Conservation (phyloP, 768 basidiomycete genomes). For the Psilocybe cyanescens region DNA sequence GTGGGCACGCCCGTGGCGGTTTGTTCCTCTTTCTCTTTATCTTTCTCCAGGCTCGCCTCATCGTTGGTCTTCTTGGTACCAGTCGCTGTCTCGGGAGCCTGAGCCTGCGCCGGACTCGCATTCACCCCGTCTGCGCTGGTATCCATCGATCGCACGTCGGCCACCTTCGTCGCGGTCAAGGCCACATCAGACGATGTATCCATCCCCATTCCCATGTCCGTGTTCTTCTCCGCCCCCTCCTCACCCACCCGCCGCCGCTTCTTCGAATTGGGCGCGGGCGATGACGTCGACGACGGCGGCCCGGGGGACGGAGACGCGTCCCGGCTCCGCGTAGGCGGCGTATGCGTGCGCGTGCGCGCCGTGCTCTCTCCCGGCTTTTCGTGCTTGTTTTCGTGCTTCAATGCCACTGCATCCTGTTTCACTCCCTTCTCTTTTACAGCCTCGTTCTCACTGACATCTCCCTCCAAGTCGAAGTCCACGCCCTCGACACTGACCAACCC, state of each 20-base stretch:
- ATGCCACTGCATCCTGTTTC: too few species aligned
- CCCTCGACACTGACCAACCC: conserved; percentile 38
- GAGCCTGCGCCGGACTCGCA: too few species aligned
- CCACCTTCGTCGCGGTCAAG: too few species aligned
- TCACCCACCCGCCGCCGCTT: conserved; percentile 7
- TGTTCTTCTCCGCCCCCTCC: not conserved
- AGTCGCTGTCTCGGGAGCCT: not conserved
- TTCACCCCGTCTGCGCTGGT: too few species aligned
- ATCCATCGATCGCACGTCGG: too few species aligned
- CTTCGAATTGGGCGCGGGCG: not conserved
- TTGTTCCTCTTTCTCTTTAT: conserved; percentile 5
- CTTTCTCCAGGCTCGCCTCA: not conserved
- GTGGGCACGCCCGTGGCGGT: conserved; percentile 14
- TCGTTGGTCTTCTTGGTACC: not conserved
- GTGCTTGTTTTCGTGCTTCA: not conserved
- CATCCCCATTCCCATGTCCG: not conserved
- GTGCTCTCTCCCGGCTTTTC: not conserved
- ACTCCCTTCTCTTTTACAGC: not conserved
- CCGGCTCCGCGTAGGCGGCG: not conserved
- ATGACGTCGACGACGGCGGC: not conserved
- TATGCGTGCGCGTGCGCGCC: not conserved
- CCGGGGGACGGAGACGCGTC: not conserved
- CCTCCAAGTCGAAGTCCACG: not conserved
- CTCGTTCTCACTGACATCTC: not conserved
- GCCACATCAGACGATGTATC: not conserved